Evolutionary conservation across 352 stramenopile genomes (phyloP).

Genomic region (Globisporangium polare): DNA sequence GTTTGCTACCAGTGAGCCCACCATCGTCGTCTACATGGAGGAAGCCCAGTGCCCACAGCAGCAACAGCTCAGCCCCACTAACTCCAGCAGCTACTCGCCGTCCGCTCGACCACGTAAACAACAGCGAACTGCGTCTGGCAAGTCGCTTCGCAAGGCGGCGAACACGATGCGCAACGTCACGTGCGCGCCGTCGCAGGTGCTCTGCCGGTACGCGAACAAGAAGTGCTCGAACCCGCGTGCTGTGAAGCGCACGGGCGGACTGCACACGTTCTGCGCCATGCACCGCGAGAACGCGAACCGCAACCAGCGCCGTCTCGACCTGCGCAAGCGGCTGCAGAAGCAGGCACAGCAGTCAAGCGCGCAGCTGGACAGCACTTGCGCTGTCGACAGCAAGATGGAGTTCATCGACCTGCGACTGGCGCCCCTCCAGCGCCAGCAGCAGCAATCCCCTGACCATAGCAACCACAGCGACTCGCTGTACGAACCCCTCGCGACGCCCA

Average conservation of each 20-base stretch:
- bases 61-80: neutral
- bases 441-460: neutral
- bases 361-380: neutral
- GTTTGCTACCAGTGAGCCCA: slow-evolving; percentile 4
- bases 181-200: slow-evolving; percentile 10
- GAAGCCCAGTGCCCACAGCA: slow-evolving; percentile 1
- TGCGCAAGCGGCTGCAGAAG: slow-evolving; percentile 23
- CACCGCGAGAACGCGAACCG: slow-evolving; percentile 32
- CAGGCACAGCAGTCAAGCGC: slow-evolving; percentile 3
- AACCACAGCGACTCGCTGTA: slow-evolving; percentile 14
- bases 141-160: neutral
- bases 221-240: slow-evolving; percentile 33
- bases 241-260: slow-evolving; percentile 40
- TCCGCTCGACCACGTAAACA: neutral
- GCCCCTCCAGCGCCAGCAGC: neutral
- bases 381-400: neutral
- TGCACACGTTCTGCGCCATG: slow-evolving; percentile 45
- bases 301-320: slow-evolving; percentile 24
- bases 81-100: slow-evolving; percentile 5
- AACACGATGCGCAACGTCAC: slow-evolving; percentile 10
- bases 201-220: slow-evolving; percentile 42
- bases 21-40: slow-evolving; percentile 4
- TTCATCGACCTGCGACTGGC: neutral
- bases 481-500: slow-evolving; percentile 36
- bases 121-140: neutral